Evolutionary conservation across 2,329 filamentous ascomycete species (phyloP).

Genomic region (Bipolaris cookei): DNA sequence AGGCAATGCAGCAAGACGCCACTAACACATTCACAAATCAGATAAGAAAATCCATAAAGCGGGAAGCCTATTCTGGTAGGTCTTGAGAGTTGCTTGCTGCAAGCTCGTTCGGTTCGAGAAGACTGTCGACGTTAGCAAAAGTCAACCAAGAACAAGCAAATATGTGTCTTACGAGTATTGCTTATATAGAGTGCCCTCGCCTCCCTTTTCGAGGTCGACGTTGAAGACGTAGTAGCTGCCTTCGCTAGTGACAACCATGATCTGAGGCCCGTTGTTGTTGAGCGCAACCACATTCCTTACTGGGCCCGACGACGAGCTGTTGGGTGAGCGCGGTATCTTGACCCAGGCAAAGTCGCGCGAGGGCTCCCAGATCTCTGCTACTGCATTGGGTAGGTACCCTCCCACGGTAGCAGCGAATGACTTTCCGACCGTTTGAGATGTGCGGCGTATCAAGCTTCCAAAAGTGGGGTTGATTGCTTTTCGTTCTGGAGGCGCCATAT

Average conservation of each 20-base stretch:
- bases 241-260: constrained; percentile 98
- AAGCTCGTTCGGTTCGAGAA: constrained; percentile 47
- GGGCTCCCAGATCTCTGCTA: constrained; percentile 98
- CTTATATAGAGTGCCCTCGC: constrained; percentile 88
- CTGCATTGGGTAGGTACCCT: constrained; percentile 88
- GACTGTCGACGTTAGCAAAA: constrained; percentile 33
- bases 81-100: constrained; percentile 40
- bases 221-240: constrained; percentile 94
- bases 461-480: constrained; percentile 72
- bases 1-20: constrained; percentile 36
- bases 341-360: constrained; percentile 95
- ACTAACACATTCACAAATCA: constrained; percentile 1
- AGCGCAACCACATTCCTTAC: constrained; percentile 94
- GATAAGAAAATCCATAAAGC: constrained; percentile 5
- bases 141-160: neutral
- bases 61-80: constrained; percentile 33
- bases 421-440: constrained; percentile 90
- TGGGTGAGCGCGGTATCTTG: constrained; percentile 74
- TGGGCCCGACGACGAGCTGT: constrained; percentile 55
- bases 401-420: constrained; percentile 88
- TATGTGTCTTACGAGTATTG: constrained; percentile 83
- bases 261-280: constrained; percentile 90
- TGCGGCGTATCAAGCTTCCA: constrained; percentile 88
- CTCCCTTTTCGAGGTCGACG: constrained; percentile 91
- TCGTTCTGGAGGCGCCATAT: constrained; percentile 39